Percentiles rank a stretch among this genome's conserved stretches.
Evolutionary conservation across 202 grass and related monocot species (phyloP).

Genomic region (Panicum hallii): DNA sequence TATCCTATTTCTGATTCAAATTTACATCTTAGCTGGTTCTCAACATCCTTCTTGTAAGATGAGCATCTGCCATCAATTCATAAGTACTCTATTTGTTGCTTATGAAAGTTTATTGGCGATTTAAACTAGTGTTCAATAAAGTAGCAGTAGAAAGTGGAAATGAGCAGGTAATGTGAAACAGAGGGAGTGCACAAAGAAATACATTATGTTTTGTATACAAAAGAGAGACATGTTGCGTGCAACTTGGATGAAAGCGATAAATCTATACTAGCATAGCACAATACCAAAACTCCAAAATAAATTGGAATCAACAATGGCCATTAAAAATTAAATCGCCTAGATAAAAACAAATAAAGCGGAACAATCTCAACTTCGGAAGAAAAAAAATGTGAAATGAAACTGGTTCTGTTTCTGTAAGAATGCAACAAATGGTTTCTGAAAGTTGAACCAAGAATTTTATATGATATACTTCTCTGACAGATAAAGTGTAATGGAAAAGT

Average conservation of each 20-base stretch:
- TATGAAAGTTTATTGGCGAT: not conserved
- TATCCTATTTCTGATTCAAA: constrained; percentile 1
- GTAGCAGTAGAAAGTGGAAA: not conserved
- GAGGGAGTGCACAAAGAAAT: constrained; percentile 3
- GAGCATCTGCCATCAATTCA: constrained; percentile 6
- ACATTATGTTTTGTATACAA: not conserved
- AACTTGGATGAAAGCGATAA: not conserved
- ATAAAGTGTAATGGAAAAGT: constrained; percentile 19
- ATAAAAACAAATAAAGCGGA: not conserved
- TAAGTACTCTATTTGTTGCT: not conserved
- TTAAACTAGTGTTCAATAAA: constrained; percentile 20
- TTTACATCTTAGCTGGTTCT: constrained; percentile 11
- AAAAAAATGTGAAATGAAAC: not conserved
- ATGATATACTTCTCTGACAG: not conserved
- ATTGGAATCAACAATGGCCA: constrained; percentile 1
- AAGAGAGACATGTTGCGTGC: not conserved
- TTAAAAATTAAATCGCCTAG: not conserved
- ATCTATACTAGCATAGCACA: not conserved
- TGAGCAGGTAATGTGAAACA: not conserved
- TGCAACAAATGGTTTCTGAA: constrained; percentile 11
- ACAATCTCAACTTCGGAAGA: not conserved
- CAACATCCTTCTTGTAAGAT: constrained; percentile 20
- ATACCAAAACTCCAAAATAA: not conserved
- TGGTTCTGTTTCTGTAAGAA: not conserved
- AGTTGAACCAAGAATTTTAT: not conserved